phyloP scores from a whole-genome alignment of 2,329 filamentous ascomycete species.

The Phoma sp. region DNA sequence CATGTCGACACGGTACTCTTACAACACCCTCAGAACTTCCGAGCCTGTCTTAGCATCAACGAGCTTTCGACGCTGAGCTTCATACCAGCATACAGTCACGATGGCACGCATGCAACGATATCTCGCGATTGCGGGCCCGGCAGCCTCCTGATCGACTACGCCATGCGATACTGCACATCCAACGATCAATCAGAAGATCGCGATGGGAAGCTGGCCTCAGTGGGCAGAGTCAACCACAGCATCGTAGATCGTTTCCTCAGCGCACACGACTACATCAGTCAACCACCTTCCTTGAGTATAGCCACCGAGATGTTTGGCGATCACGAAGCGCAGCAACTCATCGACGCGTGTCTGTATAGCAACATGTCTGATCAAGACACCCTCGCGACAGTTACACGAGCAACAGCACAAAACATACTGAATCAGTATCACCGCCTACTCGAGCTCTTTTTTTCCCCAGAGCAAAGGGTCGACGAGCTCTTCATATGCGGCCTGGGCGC shows the following conservation, averaged over 20 bases:
- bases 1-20: constrained; percentile 65
- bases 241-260: constrained; percentile 60
- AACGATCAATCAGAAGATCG: constrained; percentile 59
- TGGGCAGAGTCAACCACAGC: constrained; percentile 58
- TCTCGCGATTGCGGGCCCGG: constrained; percentile 65
- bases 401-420: constrained; percentile 66
- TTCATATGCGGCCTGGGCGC: constrained; percentile 68
- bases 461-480: constrained; percentile 59
- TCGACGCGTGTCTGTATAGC: constrained; percentile 54
- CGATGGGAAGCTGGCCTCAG: constrained; percentile 59
- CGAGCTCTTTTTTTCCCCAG: constrained; percentile 36
- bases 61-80: constrained; percentile 68
- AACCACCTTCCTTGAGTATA: constrained; percentile 63
- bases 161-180: constrained; percentile 61
- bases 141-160: constrained; percentile 64
- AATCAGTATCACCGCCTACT: constrained; percentile 58
- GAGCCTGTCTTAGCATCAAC: constrained; percentile 67
- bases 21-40: constrained; percentile 62
- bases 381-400: constrained; percentile 65
- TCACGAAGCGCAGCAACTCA: constrained; percentile 60
- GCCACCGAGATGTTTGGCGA: constrained; percentile 67
- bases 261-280: constrained; percentile 57
- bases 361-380: constrained; percentile 59
- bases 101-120: constrained; percentile 49
- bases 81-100: constrained; percentile 57